These are phyloP conservation scores for Gossypium stocksii DNA, from an alignment of 345 rosid genomes.

Conservation along the genomic window DNA sequence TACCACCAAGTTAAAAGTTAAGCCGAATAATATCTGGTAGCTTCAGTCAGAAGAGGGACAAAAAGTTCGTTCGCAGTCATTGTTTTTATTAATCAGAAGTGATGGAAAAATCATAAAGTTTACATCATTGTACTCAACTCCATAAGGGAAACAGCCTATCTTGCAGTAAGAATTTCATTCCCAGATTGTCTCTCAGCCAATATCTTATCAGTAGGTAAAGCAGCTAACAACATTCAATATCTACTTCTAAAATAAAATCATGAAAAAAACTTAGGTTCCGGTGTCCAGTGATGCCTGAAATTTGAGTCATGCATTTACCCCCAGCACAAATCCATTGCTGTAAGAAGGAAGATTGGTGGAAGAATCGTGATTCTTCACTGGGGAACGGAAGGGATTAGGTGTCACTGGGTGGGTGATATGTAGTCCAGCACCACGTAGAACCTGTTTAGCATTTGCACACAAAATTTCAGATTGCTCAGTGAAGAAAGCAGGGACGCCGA, in stretches of 20 bases:
- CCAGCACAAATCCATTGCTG: conserved; percentile 43
- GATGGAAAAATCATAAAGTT: neutral
- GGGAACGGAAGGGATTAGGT: conserved; percentile 40
- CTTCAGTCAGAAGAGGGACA: neutral
- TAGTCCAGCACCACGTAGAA: conserved; percentile 41
- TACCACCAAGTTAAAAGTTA: neutral
- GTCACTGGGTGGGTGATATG: conserved; percentile 35
- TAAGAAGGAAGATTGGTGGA: conserved; percentile 39
- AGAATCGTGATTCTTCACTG: conserved; percentile 22
- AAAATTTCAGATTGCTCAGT: conserved; percentile 50
- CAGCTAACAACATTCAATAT: neutral
- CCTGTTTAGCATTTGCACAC: conserved; percentile 42
- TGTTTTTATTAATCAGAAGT: neutral
- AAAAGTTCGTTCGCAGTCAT: neutral
- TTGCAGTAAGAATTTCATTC: neutral
- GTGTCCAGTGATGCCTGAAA: neutral
- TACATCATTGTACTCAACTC: neutral
- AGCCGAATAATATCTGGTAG: neutral
- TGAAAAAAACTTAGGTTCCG: neutral
- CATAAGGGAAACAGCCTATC: neutral
- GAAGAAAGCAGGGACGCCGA: conserved; percentile 39
- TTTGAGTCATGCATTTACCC: conserved; percentile 31
- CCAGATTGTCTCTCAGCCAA: neutral
- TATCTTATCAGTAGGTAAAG: neutral
- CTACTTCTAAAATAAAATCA: neutral